Percentiles rank a stretch among this genome's conserved stretches.
Conservation (phyloP, 768 basidiomycete species). For the Epithele typhae region DNA sequence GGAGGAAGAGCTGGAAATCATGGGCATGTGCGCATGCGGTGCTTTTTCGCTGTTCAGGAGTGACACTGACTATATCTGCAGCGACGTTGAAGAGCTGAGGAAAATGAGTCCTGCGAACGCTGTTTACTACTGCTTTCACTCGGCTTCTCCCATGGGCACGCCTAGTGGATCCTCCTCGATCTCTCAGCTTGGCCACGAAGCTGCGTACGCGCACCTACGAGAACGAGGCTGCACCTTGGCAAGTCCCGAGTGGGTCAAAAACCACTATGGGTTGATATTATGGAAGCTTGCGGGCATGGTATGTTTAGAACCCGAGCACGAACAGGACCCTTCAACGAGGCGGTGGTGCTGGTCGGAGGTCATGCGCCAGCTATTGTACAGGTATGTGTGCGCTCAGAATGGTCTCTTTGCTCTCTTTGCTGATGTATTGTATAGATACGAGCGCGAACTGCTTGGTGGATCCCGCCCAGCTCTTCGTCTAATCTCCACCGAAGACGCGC, state of each 20-base stretch:
- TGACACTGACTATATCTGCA: conserved; percentile 21
- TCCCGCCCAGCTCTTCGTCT: conserved; percentile 78
- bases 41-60: no score
- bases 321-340: conserved; percentile 38
- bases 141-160: conserved; percentile 10
- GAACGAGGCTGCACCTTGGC: conserved; percentile 61
- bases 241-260: conserved; percentile 80
- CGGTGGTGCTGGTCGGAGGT: conserved; percentile 85
- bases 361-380: conserved; percentile 77
- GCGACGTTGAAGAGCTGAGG: conserved; percentile 45
- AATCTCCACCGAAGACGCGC: conserved; percentile 79
- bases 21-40: conserved; percentile 18
- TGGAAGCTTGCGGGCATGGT: conserved; percentile 95
- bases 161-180: conserved; percentile 9
- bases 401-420: conserved; percentile 30
- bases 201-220: conserved; percentile 52
- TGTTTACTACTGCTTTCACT: conserved; percentile 56
- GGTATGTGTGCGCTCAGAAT: conserved; percentile 42
- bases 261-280: conserved; percentile 85
- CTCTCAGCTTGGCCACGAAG: conserved; percentile 40
- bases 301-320: conserved; percentile 61
- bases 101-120: conserved; percentile 55
- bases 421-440: conserved; percentile 68
- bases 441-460: conserved; percentile 76
- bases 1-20: conserved; percentile 15